Conservation (phyloP, 352 stramenopile genomes). For the Globisporangium paroecandrum region DNA sequence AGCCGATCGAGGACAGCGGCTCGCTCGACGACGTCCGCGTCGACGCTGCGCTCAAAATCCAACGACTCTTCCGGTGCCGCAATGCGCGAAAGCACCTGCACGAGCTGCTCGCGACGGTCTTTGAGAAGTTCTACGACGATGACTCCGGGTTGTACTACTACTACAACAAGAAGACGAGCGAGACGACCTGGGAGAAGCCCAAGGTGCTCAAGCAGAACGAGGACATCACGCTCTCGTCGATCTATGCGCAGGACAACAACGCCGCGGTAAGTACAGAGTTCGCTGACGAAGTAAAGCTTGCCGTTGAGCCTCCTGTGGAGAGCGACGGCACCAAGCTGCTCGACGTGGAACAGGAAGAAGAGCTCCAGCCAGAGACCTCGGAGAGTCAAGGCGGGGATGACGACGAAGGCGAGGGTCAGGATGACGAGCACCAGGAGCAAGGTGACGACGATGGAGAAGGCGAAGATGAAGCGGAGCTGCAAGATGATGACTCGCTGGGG, state of each 20-base stretch:
- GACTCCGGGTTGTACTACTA: slow-evolving; percentile 70
- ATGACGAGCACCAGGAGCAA: slow-evolving; percentile 4
- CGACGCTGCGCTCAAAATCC: slow-evolving; percentile 34
- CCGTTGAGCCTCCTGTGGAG: slow-evolving; percentile 3
- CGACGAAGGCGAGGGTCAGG: not conserved
- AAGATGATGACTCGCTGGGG: slow-evolving; percentile 20
- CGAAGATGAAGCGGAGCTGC: slow-evolving; percentile 18
- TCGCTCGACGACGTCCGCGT: slow-evolving; percentile 14
- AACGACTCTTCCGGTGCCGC: slow-evolving; percentile 59
- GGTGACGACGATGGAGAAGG: slow-evolving; percentile 16
- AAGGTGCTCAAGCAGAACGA: slow-evolving; percentile 39
- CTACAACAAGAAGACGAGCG: slow-evolving; percentile 58
- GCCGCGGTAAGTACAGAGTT: not conserved
- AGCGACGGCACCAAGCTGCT: slow-evolving; percentile 19
- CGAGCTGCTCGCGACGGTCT: slow-evolving; percentile 47
- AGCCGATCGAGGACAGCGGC: slow-evolving; percentile 18
- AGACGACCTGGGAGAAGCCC: slow-evolving; percentile 78
- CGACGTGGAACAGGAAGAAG: slow-evolving; percentile 15
- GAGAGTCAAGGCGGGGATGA: not conserved
- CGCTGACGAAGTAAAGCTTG: not conserved
- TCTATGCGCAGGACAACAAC: slow-evolving; percentile 21
- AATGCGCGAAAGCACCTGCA: slow-evolving; percentile 39
- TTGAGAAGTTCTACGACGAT: slow-evolving; percentile 72
- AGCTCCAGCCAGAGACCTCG: not conserved
- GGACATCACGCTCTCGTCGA: slow-evolving; percentile 42